A percentile compares a stretch with the other conserved stretches of the same genome.
phyloP scores from a whole-genome alignment of 768 basidiomycete genomes.

The Suillus tomentosus region DNA sequence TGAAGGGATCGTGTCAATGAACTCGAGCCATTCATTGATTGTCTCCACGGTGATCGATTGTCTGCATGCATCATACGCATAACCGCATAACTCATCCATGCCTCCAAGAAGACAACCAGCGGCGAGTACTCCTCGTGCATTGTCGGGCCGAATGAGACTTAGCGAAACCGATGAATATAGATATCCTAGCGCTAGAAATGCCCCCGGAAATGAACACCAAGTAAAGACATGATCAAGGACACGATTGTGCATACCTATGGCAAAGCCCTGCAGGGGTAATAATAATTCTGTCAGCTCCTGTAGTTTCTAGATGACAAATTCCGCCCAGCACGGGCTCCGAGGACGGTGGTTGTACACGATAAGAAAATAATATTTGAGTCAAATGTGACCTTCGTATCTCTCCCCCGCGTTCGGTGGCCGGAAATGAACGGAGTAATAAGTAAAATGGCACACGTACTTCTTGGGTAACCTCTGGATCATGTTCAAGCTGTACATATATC shows the following conservation, averaged over 20 bases:
- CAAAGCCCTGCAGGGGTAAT: conserved; percentile 58
- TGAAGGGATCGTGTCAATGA: conserved; percentile 60
- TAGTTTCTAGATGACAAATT: conserved; percentile 14
- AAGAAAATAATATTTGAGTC: conserved; percentile 19
- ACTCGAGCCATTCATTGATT: conserved; percentile 76
- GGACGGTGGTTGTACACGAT: conserved; percentile 18
- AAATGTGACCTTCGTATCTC: conserved; percentile 21
- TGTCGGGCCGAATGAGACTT: conserved; percentile 68
- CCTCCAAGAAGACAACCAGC: conserved; percentile 84
- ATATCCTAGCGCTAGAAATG: conserved; percentile 67
- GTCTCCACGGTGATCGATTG: conserved; percentile 76
- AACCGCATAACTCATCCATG: conserved; percentile 81
- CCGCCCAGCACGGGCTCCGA: conserved; percentile 26
- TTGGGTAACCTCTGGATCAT: conserved; percentile 80
- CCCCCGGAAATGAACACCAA: conserved; percentile 23
- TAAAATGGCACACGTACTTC: conserved; percentile 58
- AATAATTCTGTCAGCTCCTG: conserved; percentile 22
- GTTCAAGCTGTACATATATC: conserved; percentile 74
- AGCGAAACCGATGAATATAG: conserved; percentile 76
- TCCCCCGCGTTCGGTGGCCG: conserved; percentile 29
- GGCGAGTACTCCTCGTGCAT: conserved; percentile 84
- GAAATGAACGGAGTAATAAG: conserved; percentile 32
- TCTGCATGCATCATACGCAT: conserved; percentile 77
- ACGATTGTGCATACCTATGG: conserved; percentile 53
- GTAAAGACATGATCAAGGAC: conserved; percentile 14